Conservation (phyloP, 2,329 filamentous ascomycete genomes). For the Diaporthe vexans region DNA sequence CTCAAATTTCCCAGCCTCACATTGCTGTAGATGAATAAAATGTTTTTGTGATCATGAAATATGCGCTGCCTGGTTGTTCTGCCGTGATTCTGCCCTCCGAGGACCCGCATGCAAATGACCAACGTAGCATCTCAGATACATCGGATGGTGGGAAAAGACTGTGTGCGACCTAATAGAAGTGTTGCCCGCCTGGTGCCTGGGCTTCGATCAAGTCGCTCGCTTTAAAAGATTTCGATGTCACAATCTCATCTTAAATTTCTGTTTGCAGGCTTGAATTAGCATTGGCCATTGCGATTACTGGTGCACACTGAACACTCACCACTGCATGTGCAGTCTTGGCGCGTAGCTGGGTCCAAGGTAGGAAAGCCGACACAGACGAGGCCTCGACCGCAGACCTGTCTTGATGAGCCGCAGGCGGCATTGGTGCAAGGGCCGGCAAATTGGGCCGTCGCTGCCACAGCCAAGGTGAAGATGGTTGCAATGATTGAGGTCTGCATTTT, state of each 20-base stretch:
- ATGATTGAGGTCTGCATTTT: conserved; percentile 22
- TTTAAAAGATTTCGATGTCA: not conserved
- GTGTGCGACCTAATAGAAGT: not conserved
- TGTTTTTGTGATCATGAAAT: not conserved
- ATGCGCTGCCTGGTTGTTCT: not conserved
- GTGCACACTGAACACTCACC: not conserved
- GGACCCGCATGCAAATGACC: not conserved
- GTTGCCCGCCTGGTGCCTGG: not conserved
- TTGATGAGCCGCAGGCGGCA: conserved; percentile 18
- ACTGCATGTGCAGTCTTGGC: conserved; percentile 27
- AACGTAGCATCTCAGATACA: not conserved
- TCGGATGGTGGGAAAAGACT: not conserved
- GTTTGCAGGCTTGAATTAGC: conserved; percentile 2
- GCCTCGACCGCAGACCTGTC: conserved; percentile 18
- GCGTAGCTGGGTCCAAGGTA: conserved; percentile 8
- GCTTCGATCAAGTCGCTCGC: not conserved
- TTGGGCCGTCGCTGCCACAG: not conserved
- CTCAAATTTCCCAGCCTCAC: not conserved
- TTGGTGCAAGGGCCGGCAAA: conserved; percentile 25
- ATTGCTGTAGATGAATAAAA: not conserved
- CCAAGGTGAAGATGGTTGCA: conserved; percentile 9
- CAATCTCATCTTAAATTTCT: not conserved
- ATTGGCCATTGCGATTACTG: not conserved
- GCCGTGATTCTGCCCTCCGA: not conserved
- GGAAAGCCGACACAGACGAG: conserved; percentile 25